Evolutionary conservation across 2,329 filamentous ascomycete genomes (phyloP).

Genomic region (Talaromyces sp.): DNA sequence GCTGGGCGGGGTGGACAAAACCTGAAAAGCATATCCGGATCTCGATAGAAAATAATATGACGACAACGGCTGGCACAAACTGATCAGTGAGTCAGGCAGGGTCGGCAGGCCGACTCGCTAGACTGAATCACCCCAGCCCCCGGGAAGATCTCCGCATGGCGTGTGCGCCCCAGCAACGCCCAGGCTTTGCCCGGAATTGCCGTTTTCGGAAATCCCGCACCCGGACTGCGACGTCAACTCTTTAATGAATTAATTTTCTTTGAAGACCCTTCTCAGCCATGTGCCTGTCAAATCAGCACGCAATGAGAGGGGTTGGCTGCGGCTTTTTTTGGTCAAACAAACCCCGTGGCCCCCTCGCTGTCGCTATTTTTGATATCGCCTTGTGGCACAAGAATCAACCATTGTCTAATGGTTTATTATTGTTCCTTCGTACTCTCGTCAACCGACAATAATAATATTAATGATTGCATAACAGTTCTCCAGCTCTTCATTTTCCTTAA

Average conservation of each 20-base stretch:
- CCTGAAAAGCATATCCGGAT: too few species aligned
- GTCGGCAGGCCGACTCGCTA: background rate
- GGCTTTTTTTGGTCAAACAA: background rate
- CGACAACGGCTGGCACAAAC: background rate
- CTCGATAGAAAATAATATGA: background rate
- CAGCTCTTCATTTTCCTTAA: background rate
- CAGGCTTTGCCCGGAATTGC: conserved; percentile 2
- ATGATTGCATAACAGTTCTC: background rate
- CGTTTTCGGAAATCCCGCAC: background rate
- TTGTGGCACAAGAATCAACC: background rate
- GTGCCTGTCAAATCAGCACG: background rate
- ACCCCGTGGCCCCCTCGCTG: too few species aligned
- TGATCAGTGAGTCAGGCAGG: background rate
- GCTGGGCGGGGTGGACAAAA: too few species aligned
- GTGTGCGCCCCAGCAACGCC: background rate
- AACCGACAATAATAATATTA: background rate
- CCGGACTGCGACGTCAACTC: background rate
- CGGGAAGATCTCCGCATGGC: background rate
- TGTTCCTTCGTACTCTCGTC: too few species aligned
- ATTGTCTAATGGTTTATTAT: background rate
- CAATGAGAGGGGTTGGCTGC: background rate
- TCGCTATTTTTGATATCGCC: background rate
- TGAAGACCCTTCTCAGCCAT: too few species aligned
- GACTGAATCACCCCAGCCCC: too few species aligned
- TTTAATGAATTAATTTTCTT: background rate